Evolutionary conservation across 208 protist species (phyloP).

Genomic region (Leishmania mexicana): DNA sequence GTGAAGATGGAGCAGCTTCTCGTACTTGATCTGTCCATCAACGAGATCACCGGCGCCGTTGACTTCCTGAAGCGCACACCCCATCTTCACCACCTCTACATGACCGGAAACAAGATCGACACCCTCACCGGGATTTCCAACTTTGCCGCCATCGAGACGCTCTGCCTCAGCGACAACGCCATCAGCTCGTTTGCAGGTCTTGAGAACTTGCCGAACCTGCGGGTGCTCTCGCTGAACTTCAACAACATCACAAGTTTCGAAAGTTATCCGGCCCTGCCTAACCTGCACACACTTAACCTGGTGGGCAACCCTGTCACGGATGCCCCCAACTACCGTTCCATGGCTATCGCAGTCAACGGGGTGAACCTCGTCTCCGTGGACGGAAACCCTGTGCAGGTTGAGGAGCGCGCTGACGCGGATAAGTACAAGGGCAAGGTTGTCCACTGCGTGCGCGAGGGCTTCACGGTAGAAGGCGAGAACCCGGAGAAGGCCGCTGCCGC

Average conservation of each 20-base stretch:
- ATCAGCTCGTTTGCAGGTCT: slow-evolving; percentile 92
- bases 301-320: slow-evolving; percentile 91
- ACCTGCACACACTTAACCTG: slow-evolving; percentile 91
- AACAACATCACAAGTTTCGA: slow-evolving; percentile 92
- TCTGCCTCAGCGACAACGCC: slow-evolving; percentile 92
- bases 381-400: slow-evolving; percentile 82
- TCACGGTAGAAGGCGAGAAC: slow-evolving; percentile 88
- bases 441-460: slow-evolving; percentile 89
- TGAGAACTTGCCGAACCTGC: slow-evolving; percentile 83
- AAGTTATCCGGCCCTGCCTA: slow-evolving; percentile 81
- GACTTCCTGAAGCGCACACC: slow-evolving; percentile 85
- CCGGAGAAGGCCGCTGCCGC: slow-evolving; percentile 77
- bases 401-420: slow-evolving; percentile 84
- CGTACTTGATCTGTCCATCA: slow-evolving; percentile 92
- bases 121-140: slow-evolving; percentile 81
- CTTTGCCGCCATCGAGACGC: slow-evolving; percentile 82
- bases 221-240: slow-evolving; percentile 93
- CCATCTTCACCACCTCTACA: slow-evolving; percentile 90
- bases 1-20: slow-evolving; percentile 84
- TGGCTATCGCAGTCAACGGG: slow-evolving; percentile 91
- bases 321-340: slow-evolving; percentile 84
- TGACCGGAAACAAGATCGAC: slow-evolving; percentile 93
- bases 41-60: slow-evolving; percentile 86
- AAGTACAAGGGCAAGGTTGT: slow-evolving; percentile 92
- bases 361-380: slow-evolving; percentile 86